Base-by-base conservation (phyloP, 345 rosid genomes). In the Litchi chinensis region DNA sequence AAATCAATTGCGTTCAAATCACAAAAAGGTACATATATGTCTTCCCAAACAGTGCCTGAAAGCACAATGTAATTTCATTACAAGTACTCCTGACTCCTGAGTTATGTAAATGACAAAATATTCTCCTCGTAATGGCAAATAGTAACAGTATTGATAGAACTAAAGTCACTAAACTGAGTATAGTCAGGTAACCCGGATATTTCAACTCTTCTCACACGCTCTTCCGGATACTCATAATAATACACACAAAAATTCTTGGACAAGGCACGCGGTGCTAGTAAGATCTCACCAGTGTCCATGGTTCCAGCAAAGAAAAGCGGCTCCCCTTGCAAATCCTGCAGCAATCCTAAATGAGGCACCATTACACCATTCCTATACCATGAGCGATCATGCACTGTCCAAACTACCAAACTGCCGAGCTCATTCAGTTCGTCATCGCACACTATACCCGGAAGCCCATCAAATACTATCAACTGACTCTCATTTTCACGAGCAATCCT, bases 191-290 rank as follows among this genome's bases (percentile, higher is more conserved):
- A 26, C 10, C 77, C 79, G 12, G 32, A 32, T 43, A 80, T 65
- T 8, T 24, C 37, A 32, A 77, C 73, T 75, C 70, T 70, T 39
- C 82, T 70, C 41, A 76, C 4, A 5, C 16, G 2, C 12, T 10
- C 37, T 7, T 54, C 28, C 0, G 10, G 6, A 40, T 1, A 68
- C 28, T 83, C 65, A 54, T 26, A 77, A 40, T 24, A 43, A n/a
- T 32, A 50, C 56, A 80, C 74, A 37, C 8, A 65, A 43, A 77
- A 50, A 0, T 54, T 65, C 6, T 22, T 44, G 13, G 80, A 73
- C 22, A 83, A 15, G 15, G 13, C 26, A 7, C 44, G n/a, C 3
- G 81, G 81, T 59, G 56, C 81, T 46, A 80, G 24, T 41, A 80
- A 40, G 32, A 80, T 32, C 83, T 83, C 79, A 52, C 57, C 19